These are phyloP conservation scores for Diaporthe sp. DNA, from an alignment of 2,329 filamentous ascomycete genomes.

Conservation along the genomic window DNA sequence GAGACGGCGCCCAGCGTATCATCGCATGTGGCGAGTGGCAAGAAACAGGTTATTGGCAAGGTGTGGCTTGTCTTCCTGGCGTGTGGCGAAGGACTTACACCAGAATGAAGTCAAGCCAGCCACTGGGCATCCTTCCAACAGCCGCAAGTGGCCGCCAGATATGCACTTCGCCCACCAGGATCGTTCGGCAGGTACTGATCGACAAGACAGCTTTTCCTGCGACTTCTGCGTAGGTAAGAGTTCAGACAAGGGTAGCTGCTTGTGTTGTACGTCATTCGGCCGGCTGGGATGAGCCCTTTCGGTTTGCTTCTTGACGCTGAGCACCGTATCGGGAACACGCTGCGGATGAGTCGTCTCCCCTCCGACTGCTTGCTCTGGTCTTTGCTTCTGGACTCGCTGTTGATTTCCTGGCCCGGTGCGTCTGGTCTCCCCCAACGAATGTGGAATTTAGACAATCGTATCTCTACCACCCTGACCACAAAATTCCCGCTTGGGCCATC, in stretches of 20 bases:
- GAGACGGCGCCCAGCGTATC: conserved; percentile 26
- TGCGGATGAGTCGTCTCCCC: conserved; percentile 1
- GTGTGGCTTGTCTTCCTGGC: conserved; percentile 37
- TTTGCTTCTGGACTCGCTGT: conserved; percentile 7
- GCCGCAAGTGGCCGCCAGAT: conserved; percentile 8
- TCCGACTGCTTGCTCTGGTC: too few species aligned
- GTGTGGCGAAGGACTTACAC: conserved; percentile 37
- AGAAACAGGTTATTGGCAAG: conserved; percentile 38
- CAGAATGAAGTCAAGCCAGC: conserved; percentile 27
- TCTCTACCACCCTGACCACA: too few species aligned
- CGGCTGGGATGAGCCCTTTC: neutral
- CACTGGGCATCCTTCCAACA: conserved; percentile 6
- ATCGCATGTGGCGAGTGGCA: conserved; percentile 22
- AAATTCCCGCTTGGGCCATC: neutral
- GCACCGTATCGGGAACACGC: conserved; percentile 5
- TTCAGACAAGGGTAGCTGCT: conserved; percentile 14
- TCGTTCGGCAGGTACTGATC: conserved; percentile 28
- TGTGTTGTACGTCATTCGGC: conserved; percentile 29
- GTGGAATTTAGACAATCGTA: too few species aligned
- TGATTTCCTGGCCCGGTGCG: neutral
- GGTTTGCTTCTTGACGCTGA: conserved; percentile 12
- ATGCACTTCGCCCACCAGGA: conserved; percentile 14
- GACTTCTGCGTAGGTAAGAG: neutral
- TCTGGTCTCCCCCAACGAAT: too few species aligned
- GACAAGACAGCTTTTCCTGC: conserved; percentile 10